These are phyloP conservation scores for Spinellus fusiger DNA, from an alignment of 192 early-diverging fungal genomes.

Conservation along the genomic window DNA sequence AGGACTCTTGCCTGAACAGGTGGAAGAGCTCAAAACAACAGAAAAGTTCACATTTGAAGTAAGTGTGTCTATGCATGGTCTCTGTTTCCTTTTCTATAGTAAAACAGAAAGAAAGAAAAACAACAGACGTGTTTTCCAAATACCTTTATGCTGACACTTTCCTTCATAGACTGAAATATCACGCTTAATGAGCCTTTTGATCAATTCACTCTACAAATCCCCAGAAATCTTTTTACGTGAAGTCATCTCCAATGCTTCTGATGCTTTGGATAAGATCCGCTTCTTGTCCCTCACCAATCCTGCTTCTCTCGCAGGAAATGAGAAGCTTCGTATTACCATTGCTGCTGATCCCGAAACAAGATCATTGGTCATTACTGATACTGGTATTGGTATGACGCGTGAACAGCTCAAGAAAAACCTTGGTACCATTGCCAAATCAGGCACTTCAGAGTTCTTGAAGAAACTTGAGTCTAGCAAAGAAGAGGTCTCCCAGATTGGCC, in stretches of 20 bases:
- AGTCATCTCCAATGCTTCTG: slow-evolving; percentile 93
- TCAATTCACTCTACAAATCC: slow-evolving; percentile 94
- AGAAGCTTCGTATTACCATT: slow-evolving; percentile 80
- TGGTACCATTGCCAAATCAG: slow-evolving; percentile 97
- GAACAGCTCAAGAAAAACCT: slow-evolving; percentile 85
- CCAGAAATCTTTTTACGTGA: slow-evolving; percentile 96
- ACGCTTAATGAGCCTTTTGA: slow-evolving; percentile 89
- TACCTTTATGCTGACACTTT: neutral
- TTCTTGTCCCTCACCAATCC: slow-evolving; percentile 73
- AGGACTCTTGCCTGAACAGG: slow-evolving; percentile 8
- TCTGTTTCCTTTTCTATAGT: neutral
- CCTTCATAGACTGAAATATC: slow-evolving; percentile 76
- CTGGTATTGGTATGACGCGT: slow-evolving; percentile 95
- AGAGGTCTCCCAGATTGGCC: slow-evolving; percentile 82
- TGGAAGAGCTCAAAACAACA: slow-evolving; percentile 16
- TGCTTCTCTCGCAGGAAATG: slow-evolving; percentile 48
- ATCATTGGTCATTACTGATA: slow-evolving; percentile 80
- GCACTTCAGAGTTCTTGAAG: slow-evolving; percentile 85
- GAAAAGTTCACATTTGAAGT: slow-evolving; percentile 31
- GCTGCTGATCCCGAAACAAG: slow-evolving; percentile 65
- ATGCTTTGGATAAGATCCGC: slow-evolving; percentile 93
- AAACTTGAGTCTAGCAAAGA: slow-evolving; percentile 76
- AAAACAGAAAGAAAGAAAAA: neutral
- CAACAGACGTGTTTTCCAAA: neutral
- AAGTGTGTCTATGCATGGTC: neutral